Percentiles rank a stretch among this genome's conserved stretches.
phyloP scores from a whole-genome alignment of 2,329 filamentous ascomycete genomes.

The Colletotrichum sp. region DNA sequence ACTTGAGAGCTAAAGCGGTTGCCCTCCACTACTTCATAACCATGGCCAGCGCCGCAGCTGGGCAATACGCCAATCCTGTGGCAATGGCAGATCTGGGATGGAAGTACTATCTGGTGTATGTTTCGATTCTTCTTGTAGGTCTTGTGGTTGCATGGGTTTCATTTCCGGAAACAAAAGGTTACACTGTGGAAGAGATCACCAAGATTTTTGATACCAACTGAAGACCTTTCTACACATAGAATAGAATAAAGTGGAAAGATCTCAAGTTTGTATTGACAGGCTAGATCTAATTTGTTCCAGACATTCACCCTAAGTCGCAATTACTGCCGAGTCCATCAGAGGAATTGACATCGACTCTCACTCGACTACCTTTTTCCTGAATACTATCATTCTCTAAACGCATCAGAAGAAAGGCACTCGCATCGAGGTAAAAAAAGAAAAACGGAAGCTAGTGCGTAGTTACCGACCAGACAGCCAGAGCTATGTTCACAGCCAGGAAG shows the following conservation, averaged over 20 bases:
- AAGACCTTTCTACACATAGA: not conserved
- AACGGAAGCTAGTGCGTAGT: not conserved
- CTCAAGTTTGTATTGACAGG: not conserved
- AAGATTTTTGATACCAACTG: conserved; percentile 50
- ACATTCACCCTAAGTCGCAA: rapidly evolving
- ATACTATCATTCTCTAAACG: not conserved
- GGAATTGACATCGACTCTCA: not conserved
- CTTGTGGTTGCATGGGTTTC: conserved; percentile 44
- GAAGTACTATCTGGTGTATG: conserved; percentile 64
- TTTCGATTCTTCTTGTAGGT: conserved; percentile 48
- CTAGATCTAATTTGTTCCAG: not conserved
- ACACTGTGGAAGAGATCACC: conserved; percentile 59
- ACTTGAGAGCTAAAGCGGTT: conserved; percentile 56
- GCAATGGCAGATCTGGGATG: conserved; percentile 54
- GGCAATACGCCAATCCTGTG: conserved; percentile 53
- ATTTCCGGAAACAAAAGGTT: conserved; percentile 59
- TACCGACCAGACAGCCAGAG: not conserved
- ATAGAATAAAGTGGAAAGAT: not conserved
- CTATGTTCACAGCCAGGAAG: rapidly evolving
- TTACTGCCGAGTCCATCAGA: rapidly evolving
- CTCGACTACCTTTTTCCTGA: no score
- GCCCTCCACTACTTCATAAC: conserved; percentile 28
- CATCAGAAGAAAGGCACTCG: not conserved
- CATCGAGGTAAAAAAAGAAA: not conserved
- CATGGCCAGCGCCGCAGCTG: conserved; percentile 30